Base-by-base conservation (phyloP, 352 stramenopile genomes). In the Globisporangium viniferum region DNA sequence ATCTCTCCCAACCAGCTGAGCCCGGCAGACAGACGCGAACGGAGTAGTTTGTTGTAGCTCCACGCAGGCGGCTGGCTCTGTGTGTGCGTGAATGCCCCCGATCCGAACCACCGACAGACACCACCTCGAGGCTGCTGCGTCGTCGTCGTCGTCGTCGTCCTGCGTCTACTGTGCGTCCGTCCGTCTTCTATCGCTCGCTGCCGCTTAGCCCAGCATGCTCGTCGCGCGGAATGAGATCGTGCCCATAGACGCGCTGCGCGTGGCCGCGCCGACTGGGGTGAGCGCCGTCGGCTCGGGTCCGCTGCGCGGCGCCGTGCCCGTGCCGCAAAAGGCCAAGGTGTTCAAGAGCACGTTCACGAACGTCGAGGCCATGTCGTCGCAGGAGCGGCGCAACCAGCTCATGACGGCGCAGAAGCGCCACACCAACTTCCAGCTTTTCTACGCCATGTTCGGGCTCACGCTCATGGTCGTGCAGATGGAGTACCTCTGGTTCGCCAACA, bases 381-480 rank as follows among this genome's bases (percentile, higher is more conserved):
- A 90, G 60, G 79, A 90, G 76, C 80, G 77, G 20, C 82, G 84
- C 36, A 75, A 82, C 57, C 73, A 65, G 33, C 72, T 90, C 33
- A 76, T 91, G 35, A 46, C 62, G 10, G 39, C 62, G 3, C 84
- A 91, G 72, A 73, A 78, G 49, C 71, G 77, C 18, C 68, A 89
- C 62, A 81, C 79, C 48, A 65, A 75, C 18, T 90, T 87, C 72
- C 84, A 92, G 74, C 72, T 92, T 51, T 89, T 92, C 73, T 91
- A 81, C 68, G 82, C 66, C 35, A 55, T 89, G 58, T 91, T 90
- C 53, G 84, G 82, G 1, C 58, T 92, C 51, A 71, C 64, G 68
- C 81, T 92, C 68, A 92, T 92, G 84, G 70, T 92, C 71, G 76
- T 91, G 56, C 84, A 91, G 73, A 77, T 89, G 65, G 79, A 92